Base-by-base conservation (phyloP, 768 basidiomycete species). In the Cystofilobasidium capitatum region DNA sequence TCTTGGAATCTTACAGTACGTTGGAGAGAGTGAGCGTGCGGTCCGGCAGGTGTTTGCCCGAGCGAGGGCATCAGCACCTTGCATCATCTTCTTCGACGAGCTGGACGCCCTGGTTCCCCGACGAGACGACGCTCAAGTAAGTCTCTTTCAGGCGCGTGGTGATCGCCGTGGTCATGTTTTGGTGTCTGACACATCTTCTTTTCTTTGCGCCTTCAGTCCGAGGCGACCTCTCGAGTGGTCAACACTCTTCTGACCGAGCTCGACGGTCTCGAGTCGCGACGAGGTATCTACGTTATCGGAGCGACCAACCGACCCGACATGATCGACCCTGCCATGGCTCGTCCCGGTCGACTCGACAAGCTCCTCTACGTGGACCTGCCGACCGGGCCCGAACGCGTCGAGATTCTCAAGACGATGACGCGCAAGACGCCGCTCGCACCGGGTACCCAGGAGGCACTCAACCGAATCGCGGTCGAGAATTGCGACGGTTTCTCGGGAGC, bases 261-360 rank as follows among this genome's bases (percentile, higher is more conserved):
- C 26, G 92, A 96, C 71, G 92, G 92, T 0, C 85, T 97, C 31
- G 89, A 92, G 69, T 80, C 84, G 1, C 84, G 91, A 39, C 90
- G 88, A 77, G 82, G 83, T 45, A 90, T 96, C 67, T 93, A 91
- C 73, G 91, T 97, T 49, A 90, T 96, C 67, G 92, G 88, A 0
- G 93, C 93, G 10, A 96, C 91, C 36, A 97, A 94, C 77, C 82
- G 92, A 16, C 92, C 92, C 1, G 91, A 97, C 79, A 94, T 94
- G 86, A 92, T 96, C 69, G 92, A 97, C 74, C 93, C 92, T 0
- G 92, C 93, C 9, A 93, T 94, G 91, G 89, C 91, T 62, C 88
- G 92, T n/a, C 93, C 93, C 0, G 92, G 93, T 0, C 84, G 93
- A 13, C 82, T 97, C 14, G 93, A 96, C 79, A 96, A 96, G 76